Conservation (phyloP, 495 filamentous ascomycete species). For the Xylaria telfairii region DNA sequence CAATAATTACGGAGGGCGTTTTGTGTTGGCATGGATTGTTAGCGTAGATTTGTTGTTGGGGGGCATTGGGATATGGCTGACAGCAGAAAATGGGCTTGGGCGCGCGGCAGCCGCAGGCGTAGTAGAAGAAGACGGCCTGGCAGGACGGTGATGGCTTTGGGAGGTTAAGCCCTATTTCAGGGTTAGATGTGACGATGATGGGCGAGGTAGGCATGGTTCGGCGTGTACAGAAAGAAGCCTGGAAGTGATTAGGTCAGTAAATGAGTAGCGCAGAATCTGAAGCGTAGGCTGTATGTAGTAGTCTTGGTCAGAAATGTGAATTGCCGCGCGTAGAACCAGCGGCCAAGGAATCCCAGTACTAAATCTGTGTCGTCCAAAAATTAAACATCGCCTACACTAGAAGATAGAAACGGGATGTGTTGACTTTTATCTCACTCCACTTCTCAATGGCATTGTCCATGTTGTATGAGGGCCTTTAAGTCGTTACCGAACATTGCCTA, state of each 20-base stretch:
- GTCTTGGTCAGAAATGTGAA: neutral
- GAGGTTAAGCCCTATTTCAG: neutral
- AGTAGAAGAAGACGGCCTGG: conserved; percentile 9
- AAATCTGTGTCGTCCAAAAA: neutral
- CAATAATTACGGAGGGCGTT: neutral
- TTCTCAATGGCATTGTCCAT: neutral
- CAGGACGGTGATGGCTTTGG: neutral
- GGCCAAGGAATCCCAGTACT: neutral
- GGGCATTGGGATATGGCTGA: neutral
- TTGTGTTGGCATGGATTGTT: conserved; percentile 15
- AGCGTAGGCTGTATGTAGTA: neutral
- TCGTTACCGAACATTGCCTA: neutral
- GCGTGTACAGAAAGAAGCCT: no score
- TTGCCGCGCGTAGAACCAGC: neutral
- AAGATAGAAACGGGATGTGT: neutral
- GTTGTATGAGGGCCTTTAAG: neutral
- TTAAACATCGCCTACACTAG: neutral
- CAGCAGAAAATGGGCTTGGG: conserved; percentile 19
- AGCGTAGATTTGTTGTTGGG: neutral
- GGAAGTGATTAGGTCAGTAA: neutral
- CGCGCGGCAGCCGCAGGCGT: conserved; percentile 18
- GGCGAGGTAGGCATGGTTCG: neutral
- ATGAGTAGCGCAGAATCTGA: neutral
- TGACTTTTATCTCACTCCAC: neutral
- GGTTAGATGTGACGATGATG: neutral